Conservation (phyloP, 495 filamentous ascomycete genomes). For the Aspergillus sparsus region DNA sequence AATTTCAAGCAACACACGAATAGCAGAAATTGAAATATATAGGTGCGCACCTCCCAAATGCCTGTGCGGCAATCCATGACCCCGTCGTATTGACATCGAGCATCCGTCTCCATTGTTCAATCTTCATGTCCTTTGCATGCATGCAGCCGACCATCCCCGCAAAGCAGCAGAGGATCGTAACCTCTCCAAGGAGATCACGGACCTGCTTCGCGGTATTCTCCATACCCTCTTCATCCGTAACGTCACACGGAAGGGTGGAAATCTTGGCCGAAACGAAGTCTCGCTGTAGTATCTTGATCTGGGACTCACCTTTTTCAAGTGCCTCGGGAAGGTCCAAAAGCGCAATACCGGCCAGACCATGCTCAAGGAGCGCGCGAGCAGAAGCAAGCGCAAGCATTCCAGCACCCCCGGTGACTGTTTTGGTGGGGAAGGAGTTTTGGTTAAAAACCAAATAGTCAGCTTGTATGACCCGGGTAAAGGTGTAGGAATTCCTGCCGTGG, state of each 20-base stretch:
- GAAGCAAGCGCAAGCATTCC: conserved; percentile 63
- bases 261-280: conserved; percentile 58
- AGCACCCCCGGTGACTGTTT: conserved; percentile 62
- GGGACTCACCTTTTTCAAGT: conserved; percentile 20
- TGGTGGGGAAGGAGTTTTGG: not conserved
- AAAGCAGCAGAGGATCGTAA: conserved; percentile 64
- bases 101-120: conserved; percentile 56
- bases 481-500: not conserved
- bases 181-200: conserved; percentile 44
- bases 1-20: conserved; percentile 9
- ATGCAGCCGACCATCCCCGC: conserved; percentile 65
- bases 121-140: conserved; percentile 54
- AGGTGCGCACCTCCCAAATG: conserved; percentile 49
- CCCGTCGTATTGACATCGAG: conserved; percentile 70
- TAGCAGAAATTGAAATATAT: too few species aligned
- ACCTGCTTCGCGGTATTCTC: conserved; percentile 40
- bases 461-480: too few species aligned
- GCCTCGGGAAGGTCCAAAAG: conserved; percentile 60
- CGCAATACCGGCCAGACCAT: conserved; percentile 58
- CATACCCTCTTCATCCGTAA: conserved; percentile 55
- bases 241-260: conserved; percentile 50
- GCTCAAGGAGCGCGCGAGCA: conserved; percentile 66
- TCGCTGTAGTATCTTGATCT: conserved; percentile 40
- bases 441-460: not conserved
- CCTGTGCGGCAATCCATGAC: conserved; percentile 63